Percentiles rank a stretch among this genome's conserved stretches.
Evolutionary conservation across 169 alveolate species (phyloP).

Genomic region (Neospora caninum): DNA sequence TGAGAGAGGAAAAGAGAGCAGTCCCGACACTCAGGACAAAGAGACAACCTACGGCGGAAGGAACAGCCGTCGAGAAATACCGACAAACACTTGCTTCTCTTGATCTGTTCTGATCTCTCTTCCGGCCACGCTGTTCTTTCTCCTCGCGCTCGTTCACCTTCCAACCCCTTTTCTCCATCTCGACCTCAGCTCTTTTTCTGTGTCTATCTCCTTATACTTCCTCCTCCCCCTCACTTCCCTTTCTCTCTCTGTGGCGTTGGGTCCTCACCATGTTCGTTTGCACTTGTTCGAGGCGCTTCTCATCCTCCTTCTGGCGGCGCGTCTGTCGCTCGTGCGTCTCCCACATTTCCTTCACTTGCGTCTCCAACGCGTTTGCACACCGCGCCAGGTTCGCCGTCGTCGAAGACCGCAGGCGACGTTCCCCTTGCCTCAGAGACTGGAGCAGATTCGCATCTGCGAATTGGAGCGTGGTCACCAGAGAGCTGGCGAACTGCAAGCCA

Average conservation of each 20-base stretch:
- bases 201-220: too few species aligned
- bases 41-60: too few species aligned
- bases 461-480: neutral
- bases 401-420: neutral
- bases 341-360: neutral
- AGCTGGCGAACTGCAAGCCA: neutral
- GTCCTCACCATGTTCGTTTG: neutral
- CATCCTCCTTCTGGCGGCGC: neutral
- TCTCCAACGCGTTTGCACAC: neutral
- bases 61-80: too few species aligned
- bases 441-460: neutral
- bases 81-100: neutral
- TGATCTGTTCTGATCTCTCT: neutral
- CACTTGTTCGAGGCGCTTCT: neutral
- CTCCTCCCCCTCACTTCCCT: neutral
- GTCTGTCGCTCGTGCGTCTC: neutral
- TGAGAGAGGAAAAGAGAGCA: too few species aligned
- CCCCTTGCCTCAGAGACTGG: neutral
- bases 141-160: neutral
- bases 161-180: too few species aligned
- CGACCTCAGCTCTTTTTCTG: too few species aligned
- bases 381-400: neutral
- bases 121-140: neutral
- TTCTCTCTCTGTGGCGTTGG: neutral
- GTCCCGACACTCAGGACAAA: too few species aligned